Base-by-base conservation (phyloP, 2,329 filamentous ascomycete species). In the Byssochlamys sp. region DNA sequence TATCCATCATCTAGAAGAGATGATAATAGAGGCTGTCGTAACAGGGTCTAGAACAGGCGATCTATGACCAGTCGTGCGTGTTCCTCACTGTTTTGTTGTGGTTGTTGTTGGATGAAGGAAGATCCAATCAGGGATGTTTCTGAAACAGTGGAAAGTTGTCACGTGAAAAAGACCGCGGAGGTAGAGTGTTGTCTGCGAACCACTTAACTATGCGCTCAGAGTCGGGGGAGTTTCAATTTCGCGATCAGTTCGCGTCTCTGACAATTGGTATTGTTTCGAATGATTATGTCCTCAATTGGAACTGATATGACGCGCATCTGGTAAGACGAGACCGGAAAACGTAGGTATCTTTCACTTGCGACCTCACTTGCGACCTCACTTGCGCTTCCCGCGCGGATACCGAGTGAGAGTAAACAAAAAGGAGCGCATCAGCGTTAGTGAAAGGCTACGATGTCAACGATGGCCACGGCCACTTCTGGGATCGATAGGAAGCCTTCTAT, bases 401-500 rank as follows among this genome's bases (percentile, higher is more conserved):
- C 39, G 39, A 4, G 19, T 19, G 1, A 45, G 39, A 14, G n/a
- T 45, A 45, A 45, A 45, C 39, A 45, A 45, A 51, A 28, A 26
- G 27, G 24, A 51, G 49, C 49, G 39, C 39, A 45, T 51, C 49
- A 51, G 11, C 49, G 3, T 51, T 26, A 14, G 3, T 14, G 24
- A 51, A 11, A 51, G 9, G 19, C 12, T 4, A 51, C 9, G 11
- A 2, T 5, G 14, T 12, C 10, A 51, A 19, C 27, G 11, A 51
- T 51, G 49, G 49, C 49, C 4, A 51, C 49, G 12, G 25, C 49
- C 12, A 51, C 49, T 11, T 26, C 49, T 3, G 49, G 49, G 1
- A 19, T 51, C 14, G 53, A 55, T 35, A 61, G 59, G 52, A 61
- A 61, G 19, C 28, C 57, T 3, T 61, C 59, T 28, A 58, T 59